phyloP scores from a whole-genome alignment of 202 grass and related monocot species.

The Dendrocalamus latiflorus region DNA sequence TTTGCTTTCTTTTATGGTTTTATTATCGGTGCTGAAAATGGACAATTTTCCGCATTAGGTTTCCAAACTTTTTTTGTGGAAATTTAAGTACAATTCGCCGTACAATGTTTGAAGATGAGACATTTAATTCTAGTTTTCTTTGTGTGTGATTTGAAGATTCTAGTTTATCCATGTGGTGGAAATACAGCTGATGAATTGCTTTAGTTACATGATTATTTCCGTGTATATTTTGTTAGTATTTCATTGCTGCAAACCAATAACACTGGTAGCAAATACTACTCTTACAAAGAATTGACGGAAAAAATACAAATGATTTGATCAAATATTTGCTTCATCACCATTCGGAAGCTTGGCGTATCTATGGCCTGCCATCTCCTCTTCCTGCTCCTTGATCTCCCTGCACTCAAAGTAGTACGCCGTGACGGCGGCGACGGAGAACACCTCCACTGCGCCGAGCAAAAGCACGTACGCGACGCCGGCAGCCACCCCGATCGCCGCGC shows the following conservation, averaged over 20 bases:
- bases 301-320: not conserved
- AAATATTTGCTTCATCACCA: conserved; percentile 9
- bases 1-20: not conserved
- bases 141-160: not conserved
- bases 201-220: not conserved
- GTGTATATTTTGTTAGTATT: not conserved
- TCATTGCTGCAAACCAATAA: not conserved
- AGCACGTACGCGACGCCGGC: conserved; percentile 31
- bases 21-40: too few relatives aligned
- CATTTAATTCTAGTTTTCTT: not conserved
- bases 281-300: not conserved
- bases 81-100: not conserved
- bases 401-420: conserved; percentile 70
- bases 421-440: conserved; percentile 33
- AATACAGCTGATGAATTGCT: not conserved
- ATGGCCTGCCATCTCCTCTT: not conserved
- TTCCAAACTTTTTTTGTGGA: not conserved
- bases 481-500: not conserved
- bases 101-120: not conserved
- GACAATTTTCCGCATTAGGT: not conserved
- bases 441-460: conserved; percentile 26
- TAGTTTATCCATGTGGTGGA: not conserved
- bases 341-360: conserved; percentile 38
- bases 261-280: not conserved
- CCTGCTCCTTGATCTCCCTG: conserved; percentile 37